Evolutionary conservation across 2,329 filamentous ascomycete species (phyloP).

Genomic region (Pyricularia sp.): DNA sequence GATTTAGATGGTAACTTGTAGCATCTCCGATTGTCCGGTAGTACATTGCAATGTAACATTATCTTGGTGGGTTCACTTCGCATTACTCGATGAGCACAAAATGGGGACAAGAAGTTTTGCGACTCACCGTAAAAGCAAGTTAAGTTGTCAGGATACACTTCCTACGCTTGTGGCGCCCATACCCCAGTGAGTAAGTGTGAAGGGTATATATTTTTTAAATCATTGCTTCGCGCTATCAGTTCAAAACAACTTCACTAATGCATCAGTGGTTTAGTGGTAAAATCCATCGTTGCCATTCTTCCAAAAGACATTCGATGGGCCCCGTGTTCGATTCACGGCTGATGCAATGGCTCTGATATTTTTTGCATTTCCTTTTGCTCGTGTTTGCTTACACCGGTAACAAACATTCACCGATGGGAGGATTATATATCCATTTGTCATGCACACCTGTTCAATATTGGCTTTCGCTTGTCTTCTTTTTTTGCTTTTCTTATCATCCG

Average conservation of each 20-base stretch:
- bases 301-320: background rate
- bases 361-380: background rate
- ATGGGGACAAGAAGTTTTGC: too few relatives aligned
- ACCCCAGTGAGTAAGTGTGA: too few relatives aligned
- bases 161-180: too few relatives aligned
- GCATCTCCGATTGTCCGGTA: background rate
- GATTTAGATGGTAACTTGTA: too few relatives aligned
- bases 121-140: too few relatives aligned
- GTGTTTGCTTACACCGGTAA: too few relatives aligned
- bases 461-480: too few relatives aligned
- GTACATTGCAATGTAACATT: background rate
- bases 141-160: too few relatives aligned
- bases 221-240: fast-evolving
- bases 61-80: background rate
- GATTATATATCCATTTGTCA: too few relatives aligned
- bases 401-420: too few relatives aligned
- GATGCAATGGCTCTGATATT: background rate
- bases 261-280: background rate
- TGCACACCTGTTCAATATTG: too few relatives aligned
- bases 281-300: background rate
- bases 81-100: background rate
- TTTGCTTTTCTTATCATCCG: too few relatives aligned
- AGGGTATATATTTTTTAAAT: background rate
- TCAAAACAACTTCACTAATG: background rate
- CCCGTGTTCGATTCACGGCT: conserved; percentile 7